These are phyloP conservation scores for Rhizopogon parksii DNA, from an alignment of 1,284 basidiomycete species.

Conservation along the genomic window DNA sequence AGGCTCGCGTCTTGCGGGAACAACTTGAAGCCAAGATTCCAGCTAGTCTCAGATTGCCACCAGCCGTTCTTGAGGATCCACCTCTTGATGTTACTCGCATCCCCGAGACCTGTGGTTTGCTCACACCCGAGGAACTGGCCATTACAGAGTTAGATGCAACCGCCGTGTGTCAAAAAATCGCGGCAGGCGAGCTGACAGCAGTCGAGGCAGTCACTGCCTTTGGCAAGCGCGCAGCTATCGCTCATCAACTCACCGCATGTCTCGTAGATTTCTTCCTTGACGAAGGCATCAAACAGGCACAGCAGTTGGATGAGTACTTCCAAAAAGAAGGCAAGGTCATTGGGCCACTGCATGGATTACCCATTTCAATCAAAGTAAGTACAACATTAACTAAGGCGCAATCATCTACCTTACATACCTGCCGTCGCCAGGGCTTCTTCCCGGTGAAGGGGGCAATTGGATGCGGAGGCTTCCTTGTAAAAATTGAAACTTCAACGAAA, in stretches of 20 bases:
- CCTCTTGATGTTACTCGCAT: constrained; percentile 26
- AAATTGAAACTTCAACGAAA: constrained; percentile 17
- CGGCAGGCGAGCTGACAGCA: constrained; percentile 17
- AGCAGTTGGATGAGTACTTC: constrained; percentile 34
- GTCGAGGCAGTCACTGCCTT: constrained; percentile 23
- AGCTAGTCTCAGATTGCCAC: constrained; percentile 10
- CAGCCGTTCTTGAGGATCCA: constrained; percentile 6
- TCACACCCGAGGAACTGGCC: constrained; percentile 33
- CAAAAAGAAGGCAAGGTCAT: constrained; percentile 28
- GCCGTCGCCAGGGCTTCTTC: constrained; percentile 31
- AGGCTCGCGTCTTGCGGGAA: constrained; percentile 14
- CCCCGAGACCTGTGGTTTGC: constrained; percentile 34
- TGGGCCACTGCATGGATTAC: constrained; percentile 47
- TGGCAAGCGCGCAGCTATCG: constrained; percentile 26
- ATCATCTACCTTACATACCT: not conserved
- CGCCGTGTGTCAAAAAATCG: constrained; percentile 16
- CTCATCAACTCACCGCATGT: constrained; percentile 24
- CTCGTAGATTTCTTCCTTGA: constrained; percentile 25
- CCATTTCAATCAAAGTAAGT: constrained; percentile 39
- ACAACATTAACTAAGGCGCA: not conserved
- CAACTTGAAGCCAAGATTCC: constrained; percentile 24
- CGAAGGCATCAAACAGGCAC: constrained; percentile 33
- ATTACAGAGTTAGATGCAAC: constrained; percentile 36
- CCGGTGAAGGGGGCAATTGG: constrained; percentile 32
- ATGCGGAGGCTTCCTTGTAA: constrained; percentile 34